A percentile compares a stretch with the other conserved stretches of the same genome.
Evolutionary conservation across 2,329 filamentous ascomycete genomes (phyloP).

Genomic region (Colletotrichum tropicicola): DNA sequence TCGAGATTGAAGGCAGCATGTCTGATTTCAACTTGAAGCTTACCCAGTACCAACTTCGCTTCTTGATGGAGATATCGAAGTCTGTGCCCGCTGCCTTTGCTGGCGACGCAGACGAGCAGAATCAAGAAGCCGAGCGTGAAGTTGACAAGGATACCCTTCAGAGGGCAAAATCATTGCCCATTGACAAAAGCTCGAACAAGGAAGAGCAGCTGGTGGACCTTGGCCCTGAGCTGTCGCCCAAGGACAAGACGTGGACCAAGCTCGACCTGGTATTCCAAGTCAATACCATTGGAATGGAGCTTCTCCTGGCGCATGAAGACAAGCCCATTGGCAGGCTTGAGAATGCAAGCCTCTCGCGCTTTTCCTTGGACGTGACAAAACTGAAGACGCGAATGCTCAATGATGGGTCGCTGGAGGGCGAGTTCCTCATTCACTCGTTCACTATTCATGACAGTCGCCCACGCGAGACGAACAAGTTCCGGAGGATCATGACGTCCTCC

Average conservation of each 20-base stretch:
- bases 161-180: slow-evolving; percentile 50
- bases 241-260: slow-evolving; percentile 85
- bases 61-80: slow-evolving; percentile 85
- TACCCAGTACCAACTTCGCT: slow-evolving; percentile 90
- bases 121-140: slow-evolving; percentile 79
- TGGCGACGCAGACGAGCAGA: slow-evolving; percentile 74
- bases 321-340: slow-evolving; percentile 82
- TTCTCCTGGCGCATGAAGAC: slow-evolving; percentile 80
- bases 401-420: slow-evolving; percentile 90
- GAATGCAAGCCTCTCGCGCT: slow-evolving; percentile 86
- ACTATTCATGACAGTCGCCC: slow-evolving; percentile 93
- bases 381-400: slow-evolving; percentile 94
- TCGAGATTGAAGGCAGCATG: slow-evolving; percentile 91
- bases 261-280: slow-evolving; percentile 92
- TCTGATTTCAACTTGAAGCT: slow-evolving; percentile 91
- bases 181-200: slow-evolving; percentile 42
- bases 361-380: slow-evolving; percentile 92
- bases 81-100: slow-evolving; percentile 90
- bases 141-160: slow-evolving; percentile 67
- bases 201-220: slow-evolving; percentile 61
- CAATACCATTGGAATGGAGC: slow-evolving; percentile 86
- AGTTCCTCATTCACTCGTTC: slow-evolving; percentile 92
- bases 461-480: slow-evolving; percentile 91
- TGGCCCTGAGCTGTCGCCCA: slow-evolving; percentile 74
- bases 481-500: slow-evolving; percentile 96